Evolutionary conservation across 495 filamentous ascomycete species (phyloP), one percentile per base, ranked within the genome.

Genomic region (Immersiella caudata): DNA sequence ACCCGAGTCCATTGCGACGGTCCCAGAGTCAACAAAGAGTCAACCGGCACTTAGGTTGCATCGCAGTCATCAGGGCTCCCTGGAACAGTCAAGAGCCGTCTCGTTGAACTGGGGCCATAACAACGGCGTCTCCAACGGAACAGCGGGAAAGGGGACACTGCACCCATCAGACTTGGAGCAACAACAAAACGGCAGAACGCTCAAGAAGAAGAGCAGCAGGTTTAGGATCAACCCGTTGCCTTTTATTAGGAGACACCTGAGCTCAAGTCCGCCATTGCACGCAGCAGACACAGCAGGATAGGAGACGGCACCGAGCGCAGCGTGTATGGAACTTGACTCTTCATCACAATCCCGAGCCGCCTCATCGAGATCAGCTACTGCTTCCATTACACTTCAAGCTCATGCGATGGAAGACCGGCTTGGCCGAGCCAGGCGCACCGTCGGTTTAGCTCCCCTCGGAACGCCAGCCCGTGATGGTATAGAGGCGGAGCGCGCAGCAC

Each of bases 161-260:
- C 75, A 70, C 51, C 40, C 61, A 16, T 69, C 36, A 61, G 75
- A 1, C 69, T 33, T 35, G 22, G 59, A 78, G 70, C 65, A 63
- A 24, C 14, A 54, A 8, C 73, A 54, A 20, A 64, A 79, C 49
- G 75, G 70, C 52, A 69, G 72, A 62, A 70, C 72, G 33, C 76
- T 83, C 2, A 82, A 80, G 71, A 83, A 84, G 71, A 82, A 83
- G 71, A 68, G 79, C 22, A 84, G 82, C 66, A 74, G 79, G 60
- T 82, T 84, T 59, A 76, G 77, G 60, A 81, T 83, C 70, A 83
- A 81, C 61, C 78, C 76, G 24, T 73, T 81, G 60, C 77, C 71
- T 22, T 74, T 82, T 67, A 82, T 82, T 60, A 74, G 79, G 67
- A 75, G 79, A 54, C 77, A 81, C 51, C 81, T 82, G 71, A 77